Evolutionary conservation across 140 eudicot genomes (phyloP), one percentile per base, ranked within the genome.

Genomic region (Erigeron philadelphicus): DNA sequence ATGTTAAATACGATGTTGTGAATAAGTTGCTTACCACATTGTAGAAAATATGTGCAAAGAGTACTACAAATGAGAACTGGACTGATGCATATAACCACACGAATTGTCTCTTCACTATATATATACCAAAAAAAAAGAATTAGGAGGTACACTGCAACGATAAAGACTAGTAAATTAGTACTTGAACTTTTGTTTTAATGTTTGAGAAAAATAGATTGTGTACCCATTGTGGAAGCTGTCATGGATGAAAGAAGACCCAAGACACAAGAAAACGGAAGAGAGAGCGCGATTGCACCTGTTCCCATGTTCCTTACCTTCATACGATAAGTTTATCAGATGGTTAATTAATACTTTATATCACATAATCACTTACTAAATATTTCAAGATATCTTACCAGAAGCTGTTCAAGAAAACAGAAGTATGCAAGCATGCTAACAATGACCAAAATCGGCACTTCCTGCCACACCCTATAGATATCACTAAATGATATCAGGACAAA

Each of bases 211-310:
- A 52, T 65, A 45, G 67, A 42, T 35, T 12, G 41, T 66, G 18
- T 83, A 93, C 98, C 98, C 98, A 93, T 89, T 56, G 95, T 82
- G 74, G 96, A 93, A 64, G 98, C 62, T 52, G 96, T 83, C 94
- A 89, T 80, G 40, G 98, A 85, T 50, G 98, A 71, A 15, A 93
- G 84, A 67, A 93, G 95, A 52, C 96, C 98, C 52, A 93, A 78
- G 13, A 85, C 82, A 54, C 95, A 93, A 57, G 98, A 93, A 81
- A 93, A 89, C 6, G 98, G 98, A 81, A 93, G 82, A 61, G 98
- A 85, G 43, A 93, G 73, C 15, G 95, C 95, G 35, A 89, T 84
- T 76, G 98, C 95, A 65, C 87, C 84, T 21, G 84, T 79, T 61
- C 92, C 89, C 89, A 93, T 70, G 40, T 76, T 76, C 59, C 82